Evolutionary conservation across 305 asterid genomes (phyloP).

Genomic region (Solanum hybrid): DNA sequence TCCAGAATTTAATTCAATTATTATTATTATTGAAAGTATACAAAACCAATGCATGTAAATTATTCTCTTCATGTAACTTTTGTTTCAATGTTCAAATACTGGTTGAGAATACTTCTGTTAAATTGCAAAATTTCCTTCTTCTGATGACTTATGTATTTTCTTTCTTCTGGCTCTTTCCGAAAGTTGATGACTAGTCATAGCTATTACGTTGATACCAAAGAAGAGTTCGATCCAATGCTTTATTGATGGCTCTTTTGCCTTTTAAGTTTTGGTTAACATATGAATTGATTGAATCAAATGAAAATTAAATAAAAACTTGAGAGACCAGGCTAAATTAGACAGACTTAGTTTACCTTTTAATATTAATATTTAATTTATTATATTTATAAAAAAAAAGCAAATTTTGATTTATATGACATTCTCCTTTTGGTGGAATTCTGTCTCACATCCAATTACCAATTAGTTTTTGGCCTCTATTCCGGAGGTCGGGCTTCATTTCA

Average conservation of each 20-base stretch:
- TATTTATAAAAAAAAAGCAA: background rate
- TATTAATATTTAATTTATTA: background rate
- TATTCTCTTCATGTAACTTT: background rate
- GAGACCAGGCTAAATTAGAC: background rate
- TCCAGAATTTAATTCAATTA: conserved; percentile 65
- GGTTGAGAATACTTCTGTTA: background rate
- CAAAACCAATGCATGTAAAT: conserved; percentile 1
- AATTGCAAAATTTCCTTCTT: background rate
- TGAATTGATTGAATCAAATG: background rate
- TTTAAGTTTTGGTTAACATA: background rate
- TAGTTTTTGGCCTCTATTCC: background rate
- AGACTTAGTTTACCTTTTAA: background rate
- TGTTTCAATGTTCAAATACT: background rate
- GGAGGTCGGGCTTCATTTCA: background rate
- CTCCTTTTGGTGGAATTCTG: no score
- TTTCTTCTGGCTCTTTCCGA: background rate
- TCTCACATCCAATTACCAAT: background rate
- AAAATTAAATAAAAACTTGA: background rate
- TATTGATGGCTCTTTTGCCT: background rate
- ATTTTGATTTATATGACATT: background rate
- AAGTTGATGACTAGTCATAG: background rate
- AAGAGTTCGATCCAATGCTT: background rate
- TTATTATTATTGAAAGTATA: background rate
- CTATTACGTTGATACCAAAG: background rate
- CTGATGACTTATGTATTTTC: background rate